These are phyloP conservation scores for Phaffomyces antillensis DNA, from an alignment of 805 yeast species.

Conservation along the genomic window DNA sequence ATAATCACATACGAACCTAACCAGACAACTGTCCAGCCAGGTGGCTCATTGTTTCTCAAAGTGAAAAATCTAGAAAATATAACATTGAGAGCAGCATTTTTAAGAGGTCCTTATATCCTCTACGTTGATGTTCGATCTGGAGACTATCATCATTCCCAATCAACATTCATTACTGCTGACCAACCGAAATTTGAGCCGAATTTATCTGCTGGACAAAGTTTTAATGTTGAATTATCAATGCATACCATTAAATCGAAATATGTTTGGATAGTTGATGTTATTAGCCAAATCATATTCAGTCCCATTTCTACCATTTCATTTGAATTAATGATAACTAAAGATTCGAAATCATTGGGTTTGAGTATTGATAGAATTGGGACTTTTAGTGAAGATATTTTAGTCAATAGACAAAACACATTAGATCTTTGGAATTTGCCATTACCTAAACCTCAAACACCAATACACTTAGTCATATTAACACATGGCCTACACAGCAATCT, in stretches of 20 bases:
- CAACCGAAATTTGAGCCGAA: conserved; percentile 73
- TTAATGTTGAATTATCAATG: conserved; percentile 52
- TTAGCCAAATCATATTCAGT: conserved; percentile 65
- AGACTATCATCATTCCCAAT: conserved; percentile 44
- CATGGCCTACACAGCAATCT: conserved; percentile 79
- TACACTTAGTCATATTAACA: conserved; percentile 63
- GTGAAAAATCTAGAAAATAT: conserved; percentile 58
- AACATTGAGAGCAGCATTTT: conserved; percentile 60
- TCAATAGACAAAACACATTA: conserved; percentile 45
- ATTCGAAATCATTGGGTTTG: conserved; percentile 23
- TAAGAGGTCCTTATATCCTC: conserved; percentile 70
- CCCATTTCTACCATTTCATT: conserved; percentile 53
- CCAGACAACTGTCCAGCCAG: conserved; percentile 26
- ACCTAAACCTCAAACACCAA: conserved; percentile 34
- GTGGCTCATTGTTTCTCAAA: conserved; percentile 41
- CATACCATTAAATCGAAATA: conserved; percentile 54
- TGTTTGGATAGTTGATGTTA: conserved; percentile 64
- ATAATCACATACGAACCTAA: conserved; percentile 34
- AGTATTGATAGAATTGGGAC: conserved; percentile 26
- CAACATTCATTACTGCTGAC: conserved; percentile 61
- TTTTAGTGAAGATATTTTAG: conserved; percentile 31
- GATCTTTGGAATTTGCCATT: conserved; percentile 69
- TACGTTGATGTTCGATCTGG: conserved; percentile 61
- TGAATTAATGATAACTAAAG: conserved; percentile 48
- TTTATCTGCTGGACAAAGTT: conserved; percentile 59